phyloP scores from a whole-genome alignment of 2,329 filamentous ascomycete species.

The Hymenoscyphus scutula region DNA sequence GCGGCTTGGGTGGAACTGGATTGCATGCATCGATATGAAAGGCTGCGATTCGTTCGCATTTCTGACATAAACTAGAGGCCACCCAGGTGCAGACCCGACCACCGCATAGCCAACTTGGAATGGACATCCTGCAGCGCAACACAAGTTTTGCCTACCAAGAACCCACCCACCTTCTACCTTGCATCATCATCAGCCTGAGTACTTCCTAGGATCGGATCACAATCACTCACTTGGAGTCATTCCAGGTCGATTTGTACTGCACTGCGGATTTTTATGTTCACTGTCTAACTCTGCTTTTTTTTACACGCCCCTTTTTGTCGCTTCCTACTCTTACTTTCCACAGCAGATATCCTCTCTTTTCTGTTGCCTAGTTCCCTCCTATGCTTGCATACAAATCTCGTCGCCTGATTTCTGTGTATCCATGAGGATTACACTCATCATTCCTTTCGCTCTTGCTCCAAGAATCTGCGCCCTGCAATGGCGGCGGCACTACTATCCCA shows the following conservation, averaged over 20 bases:
- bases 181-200: not conserved
- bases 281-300: not conserved
- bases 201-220: not conserved
- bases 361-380: not conserved
- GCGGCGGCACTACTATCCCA: slow-evolving; percentile 24
- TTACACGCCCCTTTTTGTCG: not conserved
- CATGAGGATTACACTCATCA: not conserved
- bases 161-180: not conserved
- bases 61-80: no score
- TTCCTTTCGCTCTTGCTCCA: slow-evolving; percentile 11
- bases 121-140: no score
- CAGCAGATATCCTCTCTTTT: not conserved
- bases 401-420: not conserved
- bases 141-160: no score
- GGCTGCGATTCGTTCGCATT: no score
- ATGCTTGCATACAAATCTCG: not conserved
- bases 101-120: no score
- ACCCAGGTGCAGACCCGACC: no score
- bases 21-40: no score
- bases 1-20: no score
- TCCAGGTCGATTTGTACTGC: not conserved
- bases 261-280: not conserved
- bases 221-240: not conserved
- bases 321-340: not conserved
- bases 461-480: slow-evolving; percentile 12